Base-by-base conservation (phyloP, 1,284 basidiomycete genomes). In the Pseudozyma tsukubaensis region DNA sequence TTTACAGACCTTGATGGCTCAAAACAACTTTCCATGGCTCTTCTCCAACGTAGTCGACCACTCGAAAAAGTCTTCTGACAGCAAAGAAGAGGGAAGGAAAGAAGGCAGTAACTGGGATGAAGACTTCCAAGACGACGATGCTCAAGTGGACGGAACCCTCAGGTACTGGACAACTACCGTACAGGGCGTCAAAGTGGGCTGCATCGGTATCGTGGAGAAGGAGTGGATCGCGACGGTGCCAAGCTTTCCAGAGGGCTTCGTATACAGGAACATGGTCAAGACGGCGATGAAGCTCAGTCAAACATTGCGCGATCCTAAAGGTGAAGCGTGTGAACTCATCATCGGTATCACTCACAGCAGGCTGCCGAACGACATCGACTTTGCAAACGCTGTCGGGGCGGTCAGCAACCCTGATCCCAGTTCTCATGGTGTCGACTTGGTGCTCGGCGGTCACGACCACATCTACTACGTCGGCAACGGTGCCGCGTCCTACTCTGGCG, bases 401-500 rank as follows among this genome's bases (percentile, higher is more conserved):
- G 90, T 90, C 71, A 69, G 85, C 16, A 81, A 83, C 0, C 80
- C 83, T 4, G 81, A 85, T 48, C 42, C 72, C 1, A 84, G 86
- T 50, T 83, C 86, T 42, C 93, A 97, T 71, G 94, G 94, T 8
- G 90, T 91, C 0, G 94, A 97, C 80, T 85, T 96, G 18, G 85
- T 97, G 47, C 88, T 96, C 8, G 94, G 94, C 4, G 94, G 94
- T 0, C 94, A 97, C 76, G 94, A 97, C 80, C 94, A 97, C 76
- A 86, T 92, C 6, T 94, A 94, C 86, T 92, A 91, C 85, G 89
- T 92, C 50, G 91, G 92, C 12, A 90, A 89, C 78, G 94, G 93
- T 4, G 89, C 91, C 1, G 87, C 87, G 18, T 82, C 86, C 3
- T 96, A 92, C 92, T 88, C 92, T 32, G 89, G 89, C 42, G 91